A percentile compares a stretch with the other conserved stretches of the same genome.
Conservation (phyloP, 2,329 filamentous ascomycete genomes). For the Pestalotiopsis sp. region DNA sequence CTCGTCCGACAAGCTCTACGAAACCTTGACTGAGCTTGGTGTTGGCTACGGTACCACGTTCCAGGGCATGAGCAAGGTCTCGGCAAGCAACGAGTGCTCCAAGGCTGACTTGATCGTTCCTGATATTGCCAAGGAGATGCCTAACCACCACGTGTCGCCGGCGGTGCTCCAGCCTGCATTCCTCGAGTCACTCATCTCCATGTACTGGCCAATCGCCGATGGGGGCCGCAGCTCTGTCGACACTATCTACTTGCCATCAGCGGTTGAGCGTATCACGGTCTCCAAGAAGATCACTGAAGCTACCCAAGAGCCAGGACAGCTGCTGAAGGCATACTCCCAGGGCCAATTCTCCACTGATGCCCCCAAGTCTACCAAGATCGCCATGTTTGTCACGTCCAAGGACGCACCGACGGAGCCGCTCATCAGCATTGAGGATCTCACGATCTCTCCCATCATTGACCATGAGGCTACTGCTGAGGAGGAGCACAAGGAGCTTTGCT, state of each 20-base stretch:
- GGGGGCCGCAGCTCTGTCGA: conserved; percentile 31
- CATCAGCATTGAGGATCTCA: conserved; percentile 38
- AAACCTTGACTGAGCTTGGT: conserved; percentile 45
- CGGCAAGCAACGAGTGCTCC: conserved; percentile 37
- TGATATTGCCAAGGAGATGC: conserved; percentile 43
- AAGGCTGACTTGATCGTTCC: conserved; percentile 36
- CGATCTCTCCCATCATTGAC: conserved; percentile 43
- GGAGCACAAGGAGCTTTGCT: conserved; percentile 44
- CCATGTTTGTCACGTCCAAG: conserved; percentile 35
- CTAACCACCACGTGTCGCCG: conserved; percentile 35
- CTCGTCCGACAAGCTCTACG: conserved; percentile 44
- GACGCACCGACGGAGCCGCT: conserved; percentile 33
- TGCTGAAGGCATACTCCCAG: conserved; percentile 38
- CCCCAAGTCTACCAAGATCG: conserved; percentile 39
- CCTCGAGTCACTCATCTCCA: conserved; percentile 42
- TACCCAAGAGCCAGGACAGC: conserved; percentile 29
- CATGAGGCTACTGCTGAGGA: conserved; percentile 31
- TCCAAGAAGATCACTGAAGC: conserved; percentile 30
- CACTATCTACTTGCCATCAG: conserved; percentile 45
- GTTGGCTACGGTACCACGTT: conserved; percentile 55
- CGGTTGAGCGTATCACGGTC: conserved; percentile 40
- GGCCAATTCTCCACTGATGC: conserved; percentile 28
- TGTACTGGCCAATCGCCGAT: conserved; percentile 42
- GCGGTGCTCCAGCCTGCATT: conserved; percentile 40
- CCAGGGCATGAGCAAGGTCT: conserved; percentile 50